A percentile compares a stretch with the other conserved stretches of the same genome.
phyloP scores from a whole-genome alignment of 352 stramenopile species.

The Chrysophaeum taylorii region DNA sequence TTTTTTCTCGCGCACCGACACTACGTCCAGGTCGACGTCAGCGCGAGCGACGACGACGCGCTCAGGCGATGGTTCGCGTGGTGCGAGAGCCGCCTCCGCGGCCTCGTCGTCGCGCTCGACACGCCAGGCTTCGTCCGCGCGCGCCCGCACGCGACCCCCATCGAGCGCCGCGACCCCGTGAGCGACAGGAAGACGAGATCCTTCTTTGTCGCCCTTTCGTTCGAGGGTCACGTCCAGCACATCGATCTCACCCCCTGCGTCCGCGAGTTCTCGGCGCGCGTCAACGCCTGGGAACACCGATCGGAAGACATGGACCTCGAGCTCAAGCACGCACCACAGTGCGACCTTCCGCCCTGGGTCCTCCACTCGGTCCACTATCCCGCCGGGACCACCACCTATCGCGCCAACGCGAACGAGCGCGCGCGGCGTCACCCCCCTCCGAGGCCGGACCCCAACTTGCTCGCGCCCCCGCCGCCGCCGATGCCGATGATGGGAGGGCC shows the following conservation, averaged over 20 bases:
- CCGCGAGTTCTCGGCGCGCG: slow-evolving; percentile 41
- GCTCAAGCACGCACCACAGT: slow-evolving; percentile 35
- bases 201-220: slow-evolving; percentile 50
- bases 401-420: neutral
- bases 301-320: slow-evolving; percentile 42
- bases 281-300: slow-evolving; percentile 43
- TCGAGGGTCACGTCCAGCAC: slow-evolving; percentile 30
- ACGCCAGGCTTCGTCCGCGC: slow-evolving; percentile 58
- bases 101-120: slow-evolving; percentile 61
- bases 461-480: too few species aligned
- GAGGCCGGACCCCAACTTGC: too few species aligned
- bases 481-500: too few species aligned
- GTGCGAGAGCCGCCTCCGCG: slow-evolving; percentile 78
- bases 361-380: neutral
- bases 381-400: neutral
- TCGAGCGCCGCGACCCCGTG: slow-evolving; percentile 77
- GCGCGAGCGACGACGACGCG: slow-evolving; percentile 66
- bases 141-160: slow-evolving; percentile 79
- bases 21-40: slow-evolving; percentile 79
- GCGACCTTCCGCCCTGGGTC: slow-evolving; percentile 37
- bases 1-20: slow-evolving; percentile 75
- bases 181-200: slow-evolving; percentile 40
- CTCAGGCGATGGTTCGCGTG: slow-evolving; percentile 82
- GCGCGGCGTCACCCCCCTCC: too few species aligned
- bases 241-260: slow-evolving; percentile 35